These are phyloP conservation scores for Mesembryanthemum crystallinum DNA, from an alignment of 148 eudicot genomes.

Conservation along the genomic window DNA sequence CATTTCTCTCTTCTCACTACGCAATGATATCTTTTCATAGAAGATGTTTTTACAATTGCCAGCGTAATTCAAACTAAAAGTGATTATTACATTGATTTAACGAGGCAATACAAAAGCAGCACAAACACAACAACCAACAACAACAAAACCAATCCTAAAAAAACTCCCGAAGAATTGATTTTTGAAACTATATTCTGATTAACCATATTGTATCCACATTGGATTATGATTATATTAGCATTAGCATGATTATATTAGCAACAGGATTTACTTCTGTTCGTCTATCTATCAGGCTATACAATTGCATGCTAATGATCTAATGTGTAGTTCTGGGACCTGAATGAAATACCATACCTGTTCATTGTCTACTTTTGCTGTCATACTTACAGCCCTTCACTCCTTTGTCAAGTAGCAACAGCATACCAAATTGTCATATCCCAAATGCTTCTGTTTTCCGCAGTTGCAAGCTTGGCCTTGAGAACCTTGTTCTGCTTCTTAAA, in stretches of 20 bases:
- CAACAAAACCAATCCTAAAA: too few relatives aligned
- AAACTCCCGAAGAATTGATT: not conserved
- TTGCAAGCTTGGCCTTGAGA: slow-evolving; percentile 39
- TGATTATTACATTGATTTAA: too few relatives aligned
- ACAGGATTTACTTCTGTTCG: not conserved
- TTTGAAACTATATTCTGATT: too few relatives aligned
- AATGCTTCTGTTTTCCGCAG: slow-evolving; percentile 32
- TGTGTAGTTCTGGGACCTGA: not conserved
- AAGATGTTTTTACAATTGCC: too few relatives aligned
- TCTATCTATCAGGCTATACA: not conserved
- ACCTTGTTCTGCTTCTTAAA: slow-evolving; percentile 45
- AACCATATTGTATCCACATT: not conserved
- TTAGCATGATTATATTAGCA: not conserved
- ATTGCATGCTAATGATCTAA: not conserved
- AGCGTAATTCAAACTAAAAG: too few relatives aligned
- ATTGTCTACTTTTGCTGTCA: too few relatives aligned
- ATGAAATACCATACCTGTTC: not conserved
- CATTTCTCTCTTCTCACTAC: too few relatives aligned
- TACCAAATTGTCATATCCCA: slow-evolving; percentile 20
- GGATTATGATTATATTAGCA: too few relatives aligned
- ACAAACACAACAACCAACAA: too few relatives aligned
- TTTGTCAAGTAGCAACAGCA: not conserved
- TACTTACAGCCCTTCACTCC: too few relatives aligned
- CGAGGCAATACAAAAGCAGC: too few relatives aligned
- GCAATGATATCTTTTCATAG: too few relatives aligned